These are phyloP conservation scores for Tricholoma flavovirens DNA, from an alignment of 768 basidiomycete species.

Conservation along the genomic window DNA sequence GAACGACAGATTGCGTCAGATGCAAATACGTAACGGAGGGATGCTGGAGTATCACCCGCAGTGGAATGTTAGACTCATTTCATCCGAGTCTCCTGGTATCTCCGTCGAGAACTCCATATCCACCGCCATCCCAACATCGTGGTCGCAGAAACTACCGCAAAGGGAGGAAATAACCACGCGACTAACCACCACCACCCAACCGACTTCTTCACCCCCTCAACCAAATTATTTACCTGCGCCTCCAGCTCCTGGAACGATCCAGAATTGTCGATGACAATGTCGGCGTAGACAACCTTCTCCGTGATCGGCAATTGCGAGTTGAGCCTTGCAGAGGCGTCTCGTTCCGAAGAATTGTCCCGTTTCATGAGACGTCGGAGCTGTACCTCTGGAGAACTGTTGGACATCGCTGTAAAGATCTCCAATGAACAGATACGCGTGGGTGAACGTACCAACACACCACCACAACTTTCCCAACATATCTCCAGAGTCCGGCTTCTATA, in stretches of 20 bases:
- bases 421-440: background rate
- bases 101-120: constrained; percentile 3
- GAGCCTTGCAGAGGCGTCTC: constrained; percentile 71
- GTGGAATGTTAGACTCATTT: too few species aligned
- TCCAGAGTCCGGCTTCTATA: constrained; percentile 84
- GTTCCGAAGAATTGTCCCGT: constrained; percentile 60
- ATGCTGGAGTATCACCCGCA: too few species aligned
- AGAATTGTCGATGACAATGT: constrained; percentile 85
- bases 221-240: constrained; percentile 42
- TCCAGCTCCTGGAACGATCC: constrained; percentile 67
- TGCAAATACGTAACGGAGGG: too few species aligned
- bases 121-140: constrained; percentile 11
- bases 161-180: constrained; percentile 15
- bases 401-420: background rate
- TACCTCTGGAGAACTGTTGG: constrained; percentile 64
- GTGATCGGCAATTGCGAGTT: constrained; percentile 75
- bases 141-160: constrained; percentile 13
- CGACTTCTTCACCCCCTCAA: constrained; percentile 36
- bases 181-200: constrained; percentile 56
- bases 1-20: too few species aligned
- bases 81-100: background rate
- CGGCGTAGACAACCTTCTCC: constrained; percentile 79
- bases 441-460: constrained; percentile 83
- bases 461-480: constrained; percentile 75
- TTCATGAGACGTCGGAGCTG: constrained; percentile 80